Conservation (phyloP, 2,329 filamentous ascomycete genomes). For the Acephala macrosclerotiorum region DNA sequence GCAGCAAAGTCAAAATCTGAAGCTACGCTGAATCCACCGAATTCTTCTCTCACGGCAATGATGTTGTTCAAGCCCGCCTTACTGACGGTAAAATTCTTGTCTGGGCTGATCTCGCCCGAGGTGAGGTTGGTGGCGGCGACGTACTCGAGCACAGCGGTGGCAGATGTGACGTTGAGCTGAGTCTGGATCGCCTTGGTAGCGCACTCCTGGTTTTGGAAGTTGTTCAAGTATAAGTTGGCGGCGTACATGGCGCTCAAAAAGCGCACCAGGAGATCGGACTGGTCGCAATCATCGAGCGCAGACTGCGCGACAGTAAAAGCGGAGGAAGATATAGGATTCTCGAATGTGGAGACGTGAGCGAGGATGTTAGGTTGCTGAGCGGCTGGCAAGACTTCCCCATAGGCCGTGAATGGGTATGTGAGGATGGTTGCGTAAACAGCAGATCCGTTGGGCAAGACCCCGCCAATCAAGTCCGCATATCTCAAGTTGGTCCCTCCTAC, state of each 20-base stretch:
- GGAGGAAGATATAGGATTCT: slow-evolving; percentile 23
- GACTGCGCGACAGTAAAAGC: slow-evolving; percentile 38
- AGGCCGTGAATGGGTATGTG: slow-evolving; percentile 42
- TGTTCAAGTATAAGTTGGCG: slow-evolving; percentile 40
- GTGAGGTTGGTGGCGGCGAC: slow-evolving; percentile 34
- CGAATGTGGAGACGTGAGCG: slow-evolving; percentile 7
- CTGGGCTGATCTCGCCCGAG: slow-evolving; percentile 39
- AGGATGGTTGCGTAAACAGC: slow-evolving; percentile 44
- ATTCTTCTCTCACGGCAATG: slow-evolving; percentile 38
- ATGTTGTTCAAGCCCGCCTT: slow-evolving; percentile 41
- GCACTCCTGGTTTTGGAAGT: slow-evolving; percentile 31
- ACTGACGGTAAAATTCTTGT: slow-evolving; percentile 40
- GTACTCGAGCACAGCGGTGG: slow-evolving; percentile 39
- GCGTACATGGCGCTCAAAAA: slow-evolving; percentile 42
- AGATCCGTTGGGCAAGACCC: slow-evolving; percentile 39
- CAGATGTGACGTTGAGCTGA: slow-evolving; percentile 35
- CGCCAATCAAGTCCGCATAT: slow-evolving; percentile 40
- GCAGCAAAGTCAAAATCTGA: slow-evolving; percentile 38
- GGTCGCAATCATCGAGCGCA: slow-evolving; percentile 23
- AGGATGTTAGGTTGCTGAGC: slow-evolving; percentile 27
- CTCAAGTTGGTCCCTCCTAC: slow-evolving; percentile 42
- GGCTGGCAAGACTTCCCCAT: slow-evolving; percentile 29
- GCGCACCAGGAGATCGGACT: slow-evolving; percentile 28
- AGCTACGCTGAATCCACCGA: slow-evolving; percentile 39
- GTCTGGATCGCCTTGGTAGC: slow-evolving; percentile 37